Evolutionary conservation across 202 grass and related monocot species (phyloP).

Genomic region (Miscanthus sacchariflorus): DNA sequence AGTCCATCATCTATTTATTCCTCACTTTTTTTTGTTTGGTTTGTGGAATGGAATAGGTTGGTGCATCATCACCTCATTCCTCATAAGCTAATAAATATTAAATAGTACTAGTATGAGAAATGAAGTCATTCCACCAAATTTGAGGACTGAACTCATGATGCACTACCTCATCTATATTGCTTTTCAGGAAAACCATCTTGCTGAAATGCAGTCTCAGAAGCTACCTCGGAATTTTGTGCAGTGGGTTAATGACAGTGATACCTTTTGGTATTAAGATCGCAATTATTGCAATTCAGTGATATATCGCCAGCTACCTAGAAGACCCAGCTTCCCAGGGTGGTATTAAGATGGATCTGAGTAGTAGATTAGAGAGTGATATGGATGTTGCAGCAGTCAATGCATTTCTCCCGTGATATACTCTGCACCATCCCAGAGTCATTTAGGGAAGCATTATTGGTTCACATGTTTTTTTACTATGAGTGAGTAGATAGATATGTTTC

Average conservation of each 20-base stretch:
- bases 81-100: no score
- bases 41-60: no score
- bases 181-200: conserved; percentile 59
- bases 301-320: conserved; percentile 31
- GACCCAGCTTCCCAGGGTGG: conserved; percentile 28
- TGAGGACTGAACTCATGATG: no score
- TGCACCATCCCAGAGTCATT: not conserved
- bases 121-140: no score
- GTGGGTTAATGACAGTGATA: conserved; percentile 60
- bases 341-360: not conserved
- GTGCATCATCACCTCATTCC: no score
- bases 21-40: no score
- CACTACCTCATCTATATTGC: no score
- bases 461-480: conserved; percentile 19
- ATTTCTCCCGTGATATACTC: conserved; percentile 21
- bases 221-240: conserved; percentile 62
- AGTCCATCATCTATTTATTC: no score
- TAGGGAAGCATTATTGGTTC: conserved; percentile 27
- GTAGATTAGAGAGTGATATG: conserved; percentile 28
- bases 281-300: conserved; percentile 30
- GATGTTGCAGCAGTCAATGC: conserved; percentile 27
- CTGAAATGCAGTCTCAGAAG: conserved; percentile 44
- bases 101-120: no score
- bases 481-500: conserved; percentile 33
- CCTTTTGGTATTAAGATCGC: conserved; percentile 57